Conservation (phyloP, 192 early-diverging fungal species). For the Diversispora eburnea region DNA sequence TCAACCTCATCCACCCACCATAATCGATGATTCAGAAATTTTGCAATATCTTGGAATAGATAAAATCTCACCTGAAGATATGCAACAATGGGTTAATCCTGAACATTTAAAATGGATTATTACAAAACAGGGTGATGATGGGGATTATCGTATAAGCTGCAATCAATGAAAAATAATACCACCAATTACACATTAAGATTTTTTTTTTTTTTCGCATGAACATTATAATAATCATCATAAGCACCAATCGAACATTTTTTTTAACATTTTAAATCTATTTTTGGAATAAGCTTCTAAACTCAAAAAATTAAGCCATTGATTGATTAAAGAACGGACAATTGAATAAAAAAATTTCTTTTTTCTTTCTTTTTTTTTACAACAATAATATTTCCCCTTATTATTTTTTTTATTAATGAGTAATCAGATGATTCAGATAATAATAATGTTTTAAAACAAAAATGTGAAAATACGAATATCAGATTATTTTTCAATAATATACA, state of each 20-base stretch:
- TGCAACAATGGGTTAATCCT: constrained; percentile 18
- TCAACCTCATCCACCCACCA: constrained; percentile 13
- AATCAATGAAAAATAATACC: neutral
- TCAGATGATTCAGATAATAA: no score
- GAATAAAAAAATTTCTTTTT: neutral
- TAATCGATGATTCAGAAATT: constrained; percentile 12
- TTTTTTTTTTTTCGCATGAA: neutral
- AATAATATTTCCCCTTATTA: no score
- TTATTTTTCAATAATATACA: no score
- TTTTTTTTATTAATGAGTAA: no score
- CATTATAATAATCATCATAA: neutral
- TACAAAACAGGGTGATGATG: constrained; percentile 14
- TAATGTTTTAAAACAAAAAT: no score
- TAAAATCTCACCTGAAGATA: constrained; percentile 15
- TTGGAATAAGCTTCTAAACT: neutral
- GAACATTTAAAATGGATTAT: constrained; percentile 20
- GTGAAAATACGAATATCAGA: no score
- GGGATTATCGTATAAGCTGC: constrained; percentile 22
- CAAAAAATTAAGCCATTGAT: neutral
- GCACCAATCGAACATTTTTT: neutral
- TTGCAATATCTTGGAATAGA: constrained; percentile 16
- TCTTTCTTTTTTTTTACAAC: neutral
- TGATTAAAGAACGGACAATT: neutral
- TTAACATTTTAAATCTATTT: neutral
- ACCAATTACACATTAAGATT: neutral